A percentile compares a stretch with the other conserved stretches of the same genome.
Conservation (phyloP, 2,329 filamentous ascomycete species). For the Trichoderma oligosporum region DNA sequence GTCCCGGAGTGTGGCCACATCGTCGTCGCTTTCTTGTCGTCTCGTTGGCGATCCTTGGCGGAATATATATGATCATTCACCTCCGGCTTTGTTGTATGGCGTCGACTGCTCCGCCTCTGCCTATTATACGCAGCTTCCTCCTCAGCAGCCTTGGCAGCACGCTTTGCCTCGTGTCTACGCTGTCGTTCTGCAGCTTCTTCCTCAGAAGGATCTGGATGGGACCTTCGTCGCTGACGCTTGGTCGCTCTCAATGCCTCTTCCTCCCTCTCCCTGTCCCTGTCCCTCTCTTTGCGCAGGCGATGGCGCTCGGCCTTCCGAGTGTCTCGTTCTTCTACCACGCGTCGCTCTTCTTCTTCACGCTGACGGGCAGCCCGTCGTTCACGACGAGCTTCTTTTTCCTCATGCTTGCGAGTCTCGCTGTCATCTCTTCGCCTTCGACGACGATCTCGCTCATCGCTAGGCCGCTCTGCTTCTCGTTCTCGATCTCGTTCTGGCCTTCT, state of each 20-base stretch:
- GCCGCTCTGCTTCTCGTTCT: constrained; percentile 45
- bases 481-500: constrained; percentile 52
- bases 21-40: constrained; percentile 35
- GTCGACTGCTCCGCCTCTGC: constrained; percentile 37
- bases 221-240: constrained; percentile 49
- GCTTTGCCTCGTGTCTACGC: constrained; percentile 51
- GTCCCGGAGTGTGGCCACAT: constrained; percentile 62
- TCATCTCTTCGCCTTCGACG: constrained; percentile 55
- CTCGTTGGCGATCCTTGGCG: constrained; percentile 36
- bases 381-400: constrained; percentile 57
- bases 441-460: constrained; percentile 55
- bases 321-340: constrained; percentile 47
- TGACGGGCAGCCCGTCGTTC: constrained; percentile 49
- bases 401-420: constrained; percentile 48
- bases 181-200: constrained; percentile 55
- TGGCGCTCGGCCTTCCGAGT: constrained; percentile 49
- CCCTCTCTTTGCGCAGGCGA: constrained; percentile 43
- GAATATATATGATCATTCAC: constrained; percentile 46
- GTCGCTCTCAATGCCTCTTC: constrained; percentile 43
- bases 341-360: constrained; percentile 49
- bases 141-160: constrained; percentile 41
- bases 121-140: constrained; percentile 34
- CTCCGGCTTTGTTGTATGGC: constrained; percentile 39
- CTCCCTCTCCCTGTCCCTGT: constrained; percentile 42
- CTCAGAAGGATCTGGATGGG: constrained; percentile 39